Evolutionary conservation across 306 rosid genomes (phyloP).

Genomic region (Cucurbita ficifolia): DNA sequence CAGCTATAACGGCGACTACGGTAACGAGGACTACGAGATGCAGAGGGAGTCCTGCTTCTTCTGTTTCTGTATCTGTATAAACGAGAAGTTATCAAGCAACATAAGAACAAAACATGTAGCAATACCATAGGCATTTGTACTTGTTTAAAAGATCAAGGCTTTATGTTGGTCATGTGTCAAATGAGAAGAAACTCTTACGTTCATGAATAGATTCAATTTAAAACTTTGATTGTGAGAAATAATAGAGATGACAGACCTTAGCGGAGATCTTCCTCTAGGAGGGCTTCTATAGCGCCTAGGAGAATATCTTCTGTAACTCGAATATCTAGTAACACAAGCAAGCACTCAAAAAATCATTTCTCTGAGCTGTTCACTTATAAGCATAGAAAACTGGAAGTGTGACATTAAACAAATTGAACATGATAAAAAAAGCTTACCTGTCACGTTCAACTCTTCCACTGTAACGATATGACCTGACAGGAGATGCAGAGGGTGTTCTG

Average conservation of each 20-base stretch:
- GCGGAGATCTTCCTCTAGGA: constrained; percentile 67
- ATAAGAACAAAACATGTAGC: not conserved
- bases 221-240: not conserved
- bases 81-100: not conserved
- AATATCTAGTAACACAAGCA: constrained; percentile 30
- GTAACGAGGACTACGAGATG: constrained; percentile 69
- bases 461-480: constrained; percentile 74
- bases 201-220: not conserved
- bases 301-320: constrained; percentile 69
- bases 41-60: constrained; percentile 75
- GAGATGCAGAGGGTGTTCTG: constrained; percentile 80
- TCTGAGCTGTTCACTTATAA: not conserved
- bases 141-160: not conserved
- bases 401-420: not conserved
- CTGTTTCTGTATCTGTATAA: constrained; percentile 58
- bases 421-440: constrained; percentile 28
- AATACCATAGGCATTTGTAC: not conserved
- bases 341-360: not conserved
- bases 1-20: constrained; percentile 48
- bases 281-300: constrained; percentile 93
- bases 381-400: not conserved
- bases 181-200: not conserved
- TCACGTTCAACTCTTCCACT: constrained; percentile 76
- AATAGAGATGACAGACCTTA: constrained; percentile 36
- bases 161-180: not conserved